Conservation (phyloP, 371 early-diverging fungal genomes). For the Globomyces sp. region DNA sequence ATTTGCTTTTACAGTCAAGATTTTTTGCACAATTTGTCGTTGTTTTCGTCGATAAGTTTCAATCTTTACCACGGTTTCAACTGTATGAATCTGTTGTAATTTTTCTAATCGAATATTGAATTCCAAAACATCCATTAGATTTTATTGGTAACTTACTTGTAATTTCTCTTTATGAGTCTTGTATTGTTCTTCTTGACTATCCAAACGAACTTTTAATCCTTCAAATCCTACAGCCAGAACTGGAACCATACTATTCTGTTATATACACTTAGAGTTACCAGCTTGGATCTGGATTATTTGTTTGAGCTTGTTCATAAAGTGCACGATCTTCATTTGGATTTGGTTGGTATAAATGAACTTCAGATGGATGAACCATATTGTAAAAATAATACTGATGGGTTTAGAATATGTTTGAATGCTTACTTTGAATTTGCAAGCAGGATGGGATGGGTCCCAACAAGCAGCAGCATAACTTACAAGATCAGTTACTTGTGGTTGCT, state of each 20-base stretch:
- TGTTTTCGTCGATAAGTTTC: slow-evolving; percentile 72
- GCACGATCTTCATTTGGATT: slow-evolving; percentile 70
- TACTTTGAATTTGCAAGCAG: slow-evolving; percentile 77
- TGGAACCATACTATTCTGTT: slow-evolving; percentile 68
- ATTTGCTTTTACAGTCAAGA: slow-evolving; percentile 41
- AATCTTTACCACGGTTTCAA: slow-evolving; percentile 61
- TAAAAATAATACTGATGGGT: slow-evolving; percentile 76
- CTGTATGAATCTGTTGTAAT: slow-evolving; percentile 59
- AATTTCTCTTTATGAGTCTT: slow-evolving; percentile 63
- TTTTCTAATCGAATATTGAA: slow-evolving; percentile 43
- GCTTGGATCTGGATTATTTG: slow-evolving; percentile 78
- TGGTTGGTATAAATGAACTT: slow-evolving; percentile 72
- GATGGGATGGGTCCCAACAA: slow-evolving; percentile 77
- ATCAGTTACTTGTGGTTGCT: slow-evolving; percentile 53
- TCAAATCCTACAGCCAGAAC: slow-evolving; percentile 88
- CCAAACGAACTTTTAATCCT: slow-evolving; percentile 79
- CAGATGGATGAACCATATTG: slow-evolving; percentile 77
- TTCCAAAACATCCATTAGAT: no score
- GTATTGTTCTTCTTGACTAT: slow-evolving; percentile 64
- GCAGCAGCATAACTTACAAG: slow-evolving; percentile 57
- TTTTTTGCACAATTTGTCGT: slow-evolving; percentile 72
- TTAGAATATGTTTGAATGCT: not conserved
- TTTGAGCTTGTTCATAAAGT: slow-evolving; percentile 79
- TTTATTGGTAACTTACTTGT: slow-evolving; percentile 58
- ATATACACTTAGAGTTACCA: slow-evolving; percentile 45